These are phyloP conservation scores for Plantago ovata DNA, from an alignment of 257 asterid species.

Conservation along the genomic window DNA sequence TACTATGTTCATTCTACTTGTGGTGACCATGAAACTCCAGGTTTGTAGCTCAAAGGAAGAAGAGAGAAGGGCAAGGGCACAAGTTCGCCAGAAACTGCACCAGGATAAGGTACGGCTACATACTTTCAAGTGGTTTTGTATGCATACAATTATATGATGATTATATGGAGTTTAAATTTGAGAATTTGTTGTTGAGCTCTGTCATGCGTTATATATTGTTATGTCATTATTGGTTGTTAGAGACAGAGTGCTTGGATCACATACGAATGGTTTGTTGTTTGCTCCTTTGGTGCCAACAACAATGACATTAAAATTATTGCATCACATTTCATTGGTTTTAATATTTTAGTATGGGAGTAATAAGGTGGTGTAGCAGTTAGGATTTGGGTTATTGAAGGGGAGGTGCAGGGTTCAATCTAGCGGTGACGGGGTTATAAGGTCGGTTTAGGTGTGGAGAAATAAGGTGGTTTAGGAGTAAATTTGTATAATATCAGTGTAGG, in stretches of 20 bases:
- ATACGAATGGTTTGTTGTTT: constrained; percentile 25
- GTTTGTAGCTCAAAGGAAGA: constrained; percentile 47
- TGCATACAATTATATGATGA: background rate
- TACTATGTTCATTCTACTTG: constrained; percentile 6
- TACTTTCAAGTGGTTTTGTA: background rate
- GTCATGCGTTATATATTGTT: background rate
- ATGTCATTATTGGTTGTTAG: constrained; percentile 35
- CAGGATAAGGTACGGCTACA: constrained; percentile 76
- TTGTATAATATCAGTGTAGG: too few species aligned
- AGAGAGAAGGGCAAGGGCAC: constrained; percentile 58
- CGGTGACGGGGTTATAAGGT: too few species aligned
- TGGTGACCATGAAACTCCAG: constrained; percentile 28
- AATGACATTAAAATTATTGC: constrained; percentile 28
- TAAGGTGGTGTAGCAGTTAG: too few species aligned
- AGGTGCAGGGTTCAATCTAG: too few species aligned
- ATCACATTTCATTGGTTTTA: constrained; percentile 2
- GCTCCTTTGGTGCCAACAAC: constrained; percentile 18
- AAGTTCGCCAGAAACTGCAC: constrained; percentile 56
- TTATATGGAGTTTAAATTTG: too few species aligned
- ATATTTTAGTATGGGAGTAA: too few species aligned
- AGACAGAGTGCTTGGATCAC: constrained; percentile 34
- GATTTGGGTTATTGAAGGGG: too few species aligned
- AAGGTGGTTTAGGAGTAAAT: too few species aligned
- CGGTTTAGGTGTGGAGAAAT: too few species aligned
- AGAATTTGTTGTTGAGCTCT: background rate